Base-by-base conservation (phyloP, 805 yeast species). In the Komagataella ulmi region DNA sequence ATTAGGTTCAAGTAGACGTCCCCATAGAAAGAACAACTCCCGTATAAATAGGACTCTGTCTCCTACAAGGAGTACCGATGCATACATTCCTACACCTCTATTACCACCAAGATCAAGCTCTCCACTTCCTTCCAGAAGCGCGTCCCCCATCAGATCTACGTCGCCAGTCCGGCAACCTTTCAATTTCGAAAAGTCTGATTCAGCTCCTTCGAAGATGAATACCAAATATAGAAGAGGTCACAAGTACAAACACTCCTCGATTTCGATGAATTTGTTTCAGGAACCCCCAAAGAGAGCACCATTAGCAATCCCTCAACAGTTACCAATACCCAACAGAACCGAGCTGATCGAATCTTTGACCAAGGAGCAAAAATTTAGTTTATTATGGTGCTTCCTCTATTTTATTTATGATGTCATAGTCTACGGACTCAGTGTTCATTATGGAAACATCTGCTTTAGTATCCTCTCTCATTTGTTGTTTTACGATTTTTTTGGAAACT, bases 191-290 rank as follows among this genome's bases (percentile, higher is more conserved):
- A 63, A 51, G 23, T 62, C 52, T 50, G 59, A 17, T 54, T 61
- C 14, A 58, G 58, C 62, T 8, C 54, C 55, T 30, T 65, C 69
- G 10, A 75, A 70, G 59, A 44, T 19, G 23, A 44, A 44, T 44
- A 79, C 88, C 1, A 81, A 85, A 0, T 87, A 81, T 59, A 81
- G 99, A 72, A 81, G 90, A 58, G 99, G 99, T 6, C 99, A 91
- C 66, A 77, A 91, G 58, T 91, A 91, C 64, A 91, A 91, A 64
- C 98, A 91, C 65, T 89, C 97, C 2, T 89, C 97, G 7, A 96
- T 91, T 5, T 88, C 96, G 4, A 85, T 91, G 93, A 90, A 91
- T 65, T 76, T 91, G 63, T 91, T 93, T 64, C 96, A 88, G 65
- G 97, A 91, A 61, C 96, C 97, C 1, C 85, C 89, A 14, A 79